Base-by-base conservation (phyloP, 2,329 filamentous ascomycete species). In the Scytalidium lignicola region DNA sequence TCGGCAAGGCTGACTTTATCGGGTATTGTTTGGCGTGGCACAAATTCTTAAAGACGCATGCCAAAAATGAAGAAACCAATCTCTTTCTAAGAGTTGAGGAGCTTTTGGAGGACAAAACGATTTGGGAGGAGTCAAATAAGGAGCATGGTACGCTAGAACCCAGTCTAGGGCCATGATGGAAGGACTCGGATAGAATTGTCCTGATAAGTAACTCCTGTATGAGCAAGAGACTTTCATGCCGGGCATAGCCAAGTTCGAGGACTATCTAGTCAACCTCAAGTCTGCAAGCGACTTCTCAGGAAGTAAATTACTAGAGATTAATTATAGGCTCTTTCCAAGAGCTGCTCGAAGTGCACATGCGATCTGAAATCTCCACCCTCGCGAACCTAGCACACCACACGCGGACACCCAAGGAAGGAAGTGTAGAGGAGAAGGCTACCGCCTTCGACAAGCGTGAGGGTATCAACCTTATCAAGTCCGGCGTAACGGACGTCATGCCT, bases 11-110 rank as follows among this genome's bases (percentile, higher is more conserved):
- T 43, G 75, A 78, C 61, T 85, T 85, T 55, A 64, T 83, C 47
- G 73, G 72, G 17, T 85, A 84, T 65, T 69, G 71, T 22, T 67
- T 78, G 47, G 75, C 79, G 0, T 83, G 79, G 77, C 72, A 74
- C 65, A 74, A 76, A 50, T 80, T 82, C 55, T 74, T 85, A 51
- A 74, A 72, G 56, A 75, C 76, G 28, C 80, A 85, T 60, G 79
- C 83, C 57, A 74, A 81, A 44, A 79, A 82, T 55, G 80, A 84
- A 60, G 80, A 83, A 58, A 69, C 65, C 2, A 71, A 69, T 3
- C 67, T 83, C 44, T 83, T 83, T 58, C 71, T 74, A 43, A 74
- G 75, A 58, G 69, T 83, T 21, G 74, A 77, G 58, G 69, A 72
- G 22, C 60, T 76, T 17, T 58, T 69, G 15, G 64, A 66, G 7